Evolutionary conservation across 306 rosid species (phyloP).

Genomic region (Medicago ruthenica): DNA sequence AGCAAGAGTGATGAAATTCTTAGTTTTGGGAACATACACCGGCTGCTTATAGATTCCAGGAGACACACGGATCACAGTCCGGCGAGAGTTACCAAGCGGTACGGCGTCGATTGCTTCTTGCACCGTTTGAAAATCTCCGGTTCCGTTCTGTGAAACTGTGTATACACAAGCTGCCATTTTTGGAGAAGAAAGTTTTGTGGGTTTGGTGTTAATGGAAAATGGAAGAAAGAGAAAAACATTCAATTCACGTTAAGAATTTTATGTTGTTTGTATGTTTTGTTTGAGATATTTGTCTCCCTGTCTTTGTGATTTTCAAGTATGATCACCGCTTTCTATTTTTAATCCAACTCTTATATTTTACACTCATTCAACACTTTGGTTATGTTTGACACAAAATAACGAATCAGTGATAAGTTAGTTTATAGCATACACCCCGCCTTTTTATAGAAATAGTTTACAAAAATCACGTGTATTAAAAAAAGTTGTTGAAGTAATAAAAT

Average conservation of each 20-base stretch:
- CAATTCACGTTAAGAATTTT: not conserved
- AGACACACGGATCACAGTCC: constrained; percentile 76
- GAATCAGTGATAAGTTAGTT: too few species aligned
- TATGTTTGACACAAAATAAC: too few species aligned
- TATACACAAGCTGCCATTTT: constrained; percentile 71
- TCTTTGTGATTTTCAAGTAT: too few species aligned
- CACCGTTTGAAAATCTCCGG: constrained; percentile 72
- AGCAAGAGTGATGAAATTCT: constrained; percentile 86
- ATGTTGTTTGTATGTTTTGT: not conserved
- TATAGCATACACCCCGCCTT: too few species aligned
- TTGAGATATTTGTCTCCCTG: too few species aligned
- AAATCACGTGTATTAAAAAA: too few species aligned
- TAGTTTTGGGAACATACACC: constrained; percentile 86
- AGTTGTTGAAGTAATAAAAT: too few species aligned
- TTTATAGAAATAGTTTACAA: too few species aligned
- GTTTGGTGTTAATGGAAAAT: not conserved
- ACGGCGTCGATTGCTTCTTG: constrained; percentile 90
- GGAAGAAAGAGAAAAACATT: not conserved
- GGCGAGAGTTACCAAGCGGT: constrained; percentile 76
- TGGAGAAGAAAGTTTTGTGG: not conserved
- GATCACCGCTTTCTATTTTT: too few species aligned
- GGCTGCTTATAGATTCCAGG: constrained; percentile 92
- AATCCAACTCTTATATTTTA: too few species aligned
- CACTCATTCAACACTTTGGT: too few species aligned
- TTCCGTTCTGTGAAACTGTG: constrained; percentile 76